These are phyloP conservation scores for Blastocystis sp. DNA, from an alignment of 352 stramenopile species.

Conservation along the genomic window DNA sequence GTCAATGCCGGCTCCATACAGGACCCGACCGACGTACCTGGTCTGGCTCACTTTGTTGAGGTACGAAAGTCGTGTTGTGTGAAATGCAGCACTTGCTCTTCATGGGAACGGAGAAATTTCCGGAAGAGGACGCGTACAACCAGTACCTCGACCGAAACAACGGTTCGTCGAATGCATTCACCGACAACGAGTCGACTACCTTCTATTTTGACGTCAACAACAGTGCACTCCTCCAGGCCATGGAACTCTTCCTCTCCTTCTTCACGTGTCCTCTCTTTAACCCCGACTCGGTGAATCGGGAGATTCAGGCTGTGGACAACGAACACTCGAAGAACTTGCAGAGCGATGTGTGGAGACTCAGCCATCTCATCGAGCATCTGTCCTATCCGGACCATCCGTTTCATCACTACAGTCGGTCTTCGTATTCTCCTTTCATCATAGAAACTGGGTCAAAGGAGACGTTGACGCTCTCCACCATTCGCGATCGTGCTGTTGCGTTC, in stretches of 20 bases:
- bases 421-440: neutral
- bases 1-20: conserved; percentile 60
- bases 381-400: neutral
- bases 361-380: neutral
- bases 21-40: conserved; percentile 60
- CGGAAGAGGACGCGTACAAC: conserved; percentile 61
- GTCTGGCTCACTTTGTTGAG: conserved; percentile 62
- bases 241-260: conserved; percentile 60
- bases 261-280: conserved; percentile 61
- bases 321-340: conserved; percentile 64
- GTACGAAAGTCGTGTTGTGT: neutral
- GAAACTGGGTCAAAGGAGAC: conserved; percentile 10
- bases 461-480: neutral
- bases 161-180: conserved; percentile 61
- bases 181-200: conserved; percentile 57
- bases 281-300: conserved; percentile 59
- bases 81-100: conserved; percentile 61
- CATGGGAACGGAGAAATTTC: conserved; percentile 61
- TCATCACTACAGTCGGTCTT: neutral
- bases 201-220: conserved; percentile 59
- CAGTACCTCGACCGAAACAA: conserved; percentile 60
- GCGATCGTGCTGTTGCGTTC: conserved; percentile 28
- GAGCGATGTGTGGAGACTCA: conserved; percentile 53
- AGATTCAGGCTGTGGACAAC: conserved; percentile 64
- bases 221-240: conserved; percentile 59